Percentiles rank a stretch among this genome's conserved stretches.
phyloP scores from a whole-genome alignment of 306 rosid species.

The Prunus mume region DNA sequence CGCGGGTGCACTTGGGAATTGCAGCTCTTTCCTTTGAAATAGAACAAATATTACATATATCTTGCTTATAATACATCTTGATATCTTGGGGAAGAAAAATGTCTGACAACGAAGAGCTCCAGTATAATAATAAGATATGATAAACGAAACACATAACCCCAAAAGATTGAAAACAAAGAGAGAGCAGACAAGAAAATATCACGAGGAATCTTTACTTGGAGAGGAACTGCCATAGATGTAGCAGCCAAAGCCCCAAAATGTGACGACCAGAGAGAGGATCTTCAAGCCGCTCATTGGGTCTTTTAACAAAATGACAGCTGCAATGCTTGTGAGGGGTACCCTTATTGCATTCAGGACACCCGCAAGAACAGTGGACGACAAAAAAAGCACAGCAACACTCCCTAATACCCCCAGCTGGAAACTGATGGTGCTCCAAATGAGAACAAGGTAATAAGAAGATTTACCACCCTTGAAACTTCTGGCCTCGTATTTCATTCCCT shows the following conservation, averaged over 20 bases:
- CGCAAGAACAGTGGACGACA: conserved; percentile 89
- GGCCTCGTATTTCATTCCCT: conserved; percentile 62
- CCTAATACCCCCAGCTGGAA: conserved; percentile 86
- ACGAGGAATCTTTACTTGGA: conserved; percentile 20
- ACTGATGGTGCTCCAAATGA: conserved; percentile 69
- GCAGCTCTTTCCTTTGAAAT: too few species aligned
- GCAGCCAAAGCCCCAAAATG: conserved; percentile 52
- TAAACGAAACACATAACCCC: background rate
- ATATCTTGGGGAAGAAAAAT: background rate
- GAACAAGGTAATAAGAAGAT: conserved; percentile 57
- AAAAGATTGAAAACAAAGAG: background rate
- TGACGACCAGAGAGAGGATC: conserved; percentile 59
- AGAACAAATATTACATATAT: too few species aligned
- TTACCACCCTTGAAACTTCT: conserved; percentile 60
- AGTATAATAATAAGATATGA: background rate
- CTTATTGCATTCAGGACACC: conserved; percentile 88
- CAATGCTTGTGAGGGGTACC: conserved; percentile 85
- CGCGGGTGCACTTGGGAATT: too few species aligned
- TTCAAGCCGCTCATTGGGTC: conserved; percentile 83
- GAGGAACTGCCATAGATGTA: conserved; percentile 68
- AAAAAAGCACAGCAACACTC: conserved; percentile 71
- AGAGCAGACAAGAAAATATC: background rate
- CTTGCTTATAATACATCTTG: background rate
- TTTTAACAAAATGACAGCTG: conserved; percentile 70
- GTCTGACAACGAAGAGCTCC: background rate